These are phyloP conservation scores for Irineochytrium annulatum DNA, from an alignment of 192 early-diverging fungal genomes.

Conservation along the genomic window DNA sequence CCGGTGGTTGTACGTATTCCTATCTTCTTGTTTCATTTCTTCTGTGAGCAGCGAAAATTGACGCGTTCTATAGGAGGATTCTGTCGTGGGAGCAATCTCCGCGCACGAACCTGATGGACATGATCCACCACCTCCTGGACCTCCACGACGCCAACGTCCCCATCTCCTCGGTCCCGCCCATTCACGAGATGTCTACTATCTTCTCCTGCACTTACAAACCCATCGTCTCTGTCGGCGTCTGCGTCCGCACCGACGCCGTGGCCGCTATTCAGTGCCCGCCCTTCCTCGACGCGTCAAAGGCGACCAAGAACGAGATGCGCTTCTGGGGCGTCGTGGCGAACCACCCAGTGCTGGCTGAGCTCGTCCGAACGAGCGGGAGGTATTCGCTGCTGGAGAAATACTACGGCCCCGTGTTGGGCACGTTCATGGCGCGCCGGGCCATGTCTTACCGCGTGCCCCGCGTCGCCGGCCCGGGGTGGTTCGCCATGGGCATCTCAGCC, in stretches of 20 bases:
- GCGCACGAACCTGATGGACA: conserved; percentile 12
- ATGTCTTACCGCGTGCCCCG: not conserved
- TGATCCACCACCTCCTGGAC: conserved; percentile 12
- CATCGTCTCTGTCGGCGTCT: conserved; percentile 13
- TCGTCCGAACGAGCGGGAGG: not conserved
- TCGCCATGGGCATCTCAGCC: not conserved
- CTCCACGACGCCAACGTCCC: conserved; percentile 1
- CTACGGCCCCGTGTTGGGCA: not conserved
- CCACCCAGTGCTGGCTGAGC: not conserved
- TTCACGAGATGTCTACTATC: not conserved
- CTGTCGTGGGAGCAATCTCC: conserved; percentile 12
- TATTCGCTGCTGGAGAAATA: not conserved
- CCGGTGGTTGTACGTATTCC: conserved; percentile 15
- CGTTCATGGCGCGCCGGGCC: not conserved
- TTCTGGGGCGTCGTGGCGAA: conserved; percentile 5
- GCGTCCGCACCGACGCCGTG: conserved; percentile 7
- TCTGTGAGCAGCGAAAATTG: not conserved
- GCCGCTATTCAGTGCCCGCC: not conserved
- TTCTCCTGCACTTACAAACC: conserved; percentile 7
- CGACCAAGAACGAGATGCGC: not conserved
- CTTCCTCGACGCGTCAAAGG: too few species aligned
- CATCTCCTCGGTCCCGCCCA: not conserved
- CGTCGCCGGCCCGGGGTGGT: conserved; percentile 3
- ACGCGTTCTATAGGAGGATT: too few species aligned
- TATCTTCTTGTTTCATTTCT: not conserved